Conservation (phyloP, 441 rosid genomes). For the Sinapis alba region DNA sequence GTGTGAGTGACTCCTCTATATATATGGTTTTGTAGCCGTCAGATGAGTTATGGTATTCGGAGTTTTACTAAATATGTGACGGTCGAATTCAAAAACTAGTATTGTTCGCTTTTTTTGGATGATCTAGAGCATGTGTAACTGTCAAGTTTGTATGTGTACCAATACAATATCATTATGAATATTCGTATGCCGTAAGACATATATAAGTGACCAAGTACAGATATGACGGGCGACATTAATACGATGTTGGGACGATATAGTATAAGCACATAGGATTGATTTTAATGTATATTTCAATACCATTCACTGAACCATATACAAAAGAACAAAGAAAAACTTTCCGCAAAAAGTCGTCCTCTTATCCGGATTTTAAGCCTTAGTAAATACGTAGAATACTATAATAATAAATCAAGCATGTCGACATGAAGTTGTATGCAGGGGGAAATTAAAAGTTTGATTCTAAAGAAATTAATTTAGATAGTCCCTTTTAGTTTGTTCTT, state of each 20-base stretch:
- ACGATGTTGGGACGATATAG: slow-evolving; percentile 16
- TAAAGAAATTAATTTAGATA: no score
- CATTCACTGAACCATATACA: slow-evolving; percentile 22
- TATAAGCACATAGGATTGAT: background rate
- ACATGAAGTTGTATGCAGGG: background rate
- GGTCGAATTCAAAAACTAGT: slow-evolving; percentile 25
- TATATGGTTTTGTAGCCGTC: slow-evolving; percentile 26
- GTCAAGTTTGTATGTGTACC: slow-evolving; percentile 9
- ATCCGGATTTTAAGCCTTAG: slow-evolving; percentile 34
- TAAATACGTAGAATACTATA: slow-evolving; percentile 8
- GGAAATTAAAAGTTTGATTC: background rate
- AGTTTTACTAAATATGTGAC: slow-evolving; percentile 6
- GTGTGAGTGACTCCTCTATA: slow-evolving; percentile 15
- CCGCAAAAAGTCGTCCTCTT: slow-evolving; percentile 29
- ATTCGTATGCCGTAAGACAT: slow-evolving; percentile 4
- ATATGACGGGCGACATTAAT: slow-evolving; percentile 17
- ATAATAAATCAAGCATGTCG: background rate
- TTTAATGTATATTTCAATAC: background rate
- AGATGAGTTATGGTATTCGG: background rate
- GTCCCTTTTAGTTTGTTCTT: no score
- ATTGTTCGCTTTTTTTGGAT: background rate
- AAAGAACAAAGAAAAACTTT: slow-evolving; percentile 26
- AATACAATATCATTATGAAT: slow-evolving; percentile 15
- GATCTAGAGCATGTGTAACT: slow-evolving; percentile 25
- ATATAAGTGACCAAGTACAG: slow-evolving; percentile 29